Conservation (phyloP, 2,329 filamentous ascomycete genomes). For the Pseudocercospora crystallina region DNA sequence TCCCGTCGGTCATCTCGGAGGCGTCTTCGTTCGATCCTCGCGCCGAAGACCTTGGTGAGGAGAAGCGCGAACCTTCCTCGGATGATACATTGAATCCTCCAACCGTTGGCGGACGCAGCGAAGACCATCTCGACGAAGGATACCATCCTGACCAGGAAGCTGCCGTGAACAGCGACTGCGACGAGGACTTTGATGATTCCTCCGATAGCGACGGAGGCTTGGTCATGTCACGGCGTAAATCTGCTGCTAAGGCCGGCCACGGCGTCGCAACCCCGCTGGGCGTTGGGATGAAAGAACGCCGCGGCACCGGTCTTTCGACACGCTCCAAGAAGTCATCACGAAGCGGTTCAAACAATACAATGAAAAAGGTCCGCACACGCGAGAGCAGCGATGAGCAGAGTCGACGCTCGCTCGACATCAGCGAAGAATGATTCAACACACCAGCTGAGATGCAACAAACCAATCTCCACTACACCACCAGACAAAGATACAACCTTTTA, state of each 20-base stretch:
- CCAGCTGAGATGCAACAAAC: background rate
- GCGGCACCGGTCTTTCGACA: conserved; percentile 32
- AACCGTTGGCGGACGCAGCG: conserved; percentile 21
- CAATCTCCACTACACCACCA: background rate
- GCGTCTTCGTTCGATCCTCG: conserved; percentile 44
- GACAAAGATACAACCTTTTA: conserved; percentile 3
- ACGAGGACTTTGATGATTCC: conserved; percentile 41
- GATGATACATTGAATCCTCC: conserved; percentile 37
- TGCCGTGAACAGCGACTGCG: conserved; percentile 42
- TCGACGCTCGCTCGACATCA: conserved; percentile 22
- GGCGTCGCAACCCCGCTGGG: conserved; percentile 6
- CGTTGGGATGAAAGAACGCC: conserved; percentile 23
- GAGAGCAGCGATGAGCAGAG: conserved; percentile 28
- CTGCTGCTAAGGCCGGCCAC: conserved; percentile 24
- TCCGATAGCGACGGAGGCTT: conserved; percentile 41
- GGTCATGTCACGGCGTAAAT: conserved; percentile 38
- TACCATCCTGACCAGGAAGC: conserved; percentile 34
- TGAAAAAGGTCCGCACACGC: conserved; percentile 47
- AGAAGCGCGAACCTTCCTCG: conserved; percentile 37
- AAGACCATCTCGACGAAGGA: conserved; percentile 32
- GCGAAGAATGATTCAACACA: conserved; percentile 22
- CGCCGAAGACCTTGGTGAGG: conserved; percentile 32
- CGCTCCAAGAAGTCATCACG: conserved; percentile 43
- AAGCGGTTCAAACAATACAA: conserved; percentile 52
- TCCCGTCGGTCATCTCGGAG: conserved; percentile 52